A percentile compares a stretch with the other conserved stretches of the same genome.
phyloP scores from a whole-genome alignment of 78 protist species.

The slime mould (Dictyostelium discoideum) region DNA sequence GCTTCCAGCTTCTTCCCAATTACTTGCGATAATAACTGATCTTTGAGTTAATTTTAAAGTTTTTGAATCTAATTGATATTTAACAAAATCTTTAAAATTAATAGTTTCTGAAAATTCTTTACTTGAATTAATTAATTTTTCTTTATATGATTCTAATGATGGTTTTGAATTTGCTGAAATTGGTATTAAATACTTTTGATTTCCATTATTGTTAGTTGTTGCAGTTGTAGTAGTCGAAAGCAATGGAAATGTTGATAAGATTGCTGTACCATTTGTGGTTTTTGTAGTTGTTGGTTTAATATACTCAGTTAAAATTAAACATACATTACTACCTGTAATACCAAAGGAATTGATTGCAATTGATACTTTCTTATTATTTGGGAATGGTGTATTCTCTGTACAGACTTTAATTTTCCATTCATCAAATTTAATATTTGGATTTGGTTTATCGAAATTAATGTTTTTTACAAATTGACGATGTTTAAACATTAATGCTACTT shows the following conservation, averaged over 20 bases:
- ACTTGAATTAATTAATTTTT: background rate
- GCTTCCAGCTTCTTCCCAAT: background rate
- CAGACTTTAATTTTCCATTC: slow-evolving; percentile 25
- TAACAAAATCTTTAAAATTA: slow-evolving; percentile 31
- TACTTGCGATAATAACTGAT: background rate
- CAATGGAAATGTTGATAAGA: too few relatives aligned
- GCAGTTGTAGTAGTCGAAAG: too few relatives aligned
- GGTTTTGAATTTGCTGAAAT: slow-evolving; percentile 41
- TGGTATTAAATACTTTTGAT: slow-evolving; percentile 36
- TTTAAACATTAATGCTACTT: slow-evolving; percentile 50
- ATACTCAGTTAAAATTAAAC: slow-evolving; percentile 41
- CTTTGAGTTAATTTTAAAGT: background rate
- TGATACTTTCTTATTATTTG: background rate
- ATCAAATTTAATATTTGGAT: slow-evolving; percentile 42
- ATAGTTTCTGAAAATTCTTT: background rate
- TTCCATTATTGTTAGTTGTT: background rate
- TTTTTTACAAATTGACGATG: slow-evolving; percentile 5
- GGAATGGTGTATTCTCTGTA: background rate
- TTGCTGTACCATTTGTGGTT: background rate
- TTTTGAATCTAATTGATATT: background rate
- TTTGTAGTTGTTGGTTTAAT: background rate
- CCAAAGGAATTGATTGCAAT: slow-evolving; percentile 88
- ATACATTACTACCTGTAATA: slow-evolving; percentile 87
- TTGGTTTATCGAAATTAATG: slow-evolving; percentile 20
- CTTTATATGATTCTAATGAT: slow-evolving; percentile 29